These are phyloP conservation scores for Fomitopsis serialis DNA, from an alignment of 768 basidiomycete species.

Conservation along the genomic window DNA sequence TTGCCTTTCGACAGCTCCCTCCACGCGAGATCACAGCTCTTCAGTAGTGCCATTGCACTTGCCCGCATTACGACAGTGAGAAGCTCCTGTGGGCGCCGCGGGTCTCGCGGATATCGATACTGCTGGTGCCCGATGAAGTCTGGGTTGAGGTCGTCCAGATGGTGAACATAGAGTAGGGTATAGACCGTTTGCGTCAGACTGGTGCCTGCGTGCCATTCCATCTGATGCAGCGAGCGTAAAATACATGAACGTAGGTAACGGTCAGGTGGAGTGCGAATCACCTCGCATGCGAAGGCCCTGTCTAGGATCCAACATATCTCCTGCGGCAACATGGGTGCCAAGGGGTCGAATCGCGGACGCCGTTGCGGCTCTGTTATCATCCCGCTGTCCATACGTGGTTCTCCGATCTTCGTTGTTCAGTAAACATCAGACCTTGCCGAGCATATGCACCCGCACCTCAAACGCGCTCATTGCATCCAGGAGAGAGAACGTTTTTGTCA, in stretches of 20 bases:
- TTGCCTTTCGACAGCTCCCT: constrained; percentile 72
- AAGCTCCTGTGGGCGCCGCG: constrained; percentile 51
- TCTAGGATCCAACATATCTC: constrained; percentile 91
- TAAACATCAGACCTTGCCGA: constrained; percentile 8
- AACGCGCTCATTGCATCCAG: constrained; percentile 94
- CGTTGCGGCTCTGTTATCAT: constrained; percentile 39
- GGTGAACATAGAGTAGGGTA: constrained; percentile 71
- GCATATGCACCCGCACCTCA: constrained; percentile 45
- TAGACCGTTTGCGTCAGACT: constrained; percentile 84
- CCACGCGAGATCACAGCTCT: constrained; percentile 81
- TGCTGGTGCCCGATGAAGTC: constrained; percentile 31
- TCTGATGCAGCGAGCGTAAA: constrained; percentile 39
- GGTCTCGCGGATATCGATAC: constrained; percentile 27
- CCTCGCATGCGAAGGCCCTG: constrained; percentile 73
- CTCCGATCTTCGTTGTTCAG: constrained; percentile 59
- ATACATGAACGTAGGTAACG: constrained; percentile 10
- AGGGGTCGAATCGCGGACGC: constrained; percentile 55
- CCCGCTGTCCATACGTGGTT: constrained; percentile 86
- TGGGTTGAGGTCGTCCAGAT: constrained; percentile 54
- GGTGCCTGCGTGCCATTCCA: constrained; percentile 84
- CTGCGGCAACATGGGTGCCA: constrained; percentile 58
- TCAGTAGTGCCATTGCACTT: constrained; percentile 62
- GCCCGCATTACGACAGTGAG: constrained; percentile 65
- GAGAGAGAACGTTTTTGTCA: constrained; percentile 66
- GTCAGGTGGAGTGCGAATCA: constrained; percentile 24